These are phyloP conservation scores for Chrysosporium queenslandicum DNA, from an alignment of 2,329 filamentous ascomycete species.

Conservation along the genomic window DNA sequence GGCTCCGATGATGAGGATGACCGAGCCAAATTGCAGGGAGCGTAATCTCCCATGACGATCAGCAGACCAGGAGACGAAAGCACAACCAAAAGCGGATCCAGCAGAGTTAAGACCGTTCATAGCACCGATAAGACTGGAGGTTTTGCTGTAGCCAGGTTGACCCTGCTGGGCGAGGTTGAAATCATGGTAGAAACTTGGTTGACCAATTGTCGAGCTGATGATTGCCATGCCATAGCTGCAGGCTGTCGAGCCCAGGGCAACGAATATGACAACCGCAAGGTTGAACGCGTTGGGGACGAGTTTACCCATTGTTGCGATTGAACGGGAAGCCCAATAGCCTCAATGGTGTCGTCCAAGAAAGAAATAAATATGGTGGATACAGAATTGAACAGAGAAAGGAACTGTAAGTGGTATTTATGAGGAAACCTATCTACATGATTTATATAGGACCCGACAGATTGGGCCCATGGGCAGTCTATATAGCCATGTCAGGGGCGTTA, in stretches of 20 bases:
- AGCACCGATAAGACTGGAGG: slow-evolving; percentile 36
- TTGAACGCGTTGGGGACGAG: slow-evolving; percentile 25
- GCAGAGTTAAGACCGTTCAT: slow-evolving; percentile 40
- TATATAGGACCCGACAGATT: neutral
- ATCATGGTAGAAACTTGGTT: slow-evolving; percentile 38
- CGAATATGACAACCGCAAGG: slow-evolving; percentile 27
- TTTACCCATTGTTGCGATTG: slow-evolving; percentile 11
- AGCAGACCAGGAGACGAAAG: slow-evolving; percentile 33
- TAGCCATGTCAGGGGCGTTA: neutral
- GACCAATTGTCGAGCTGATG: slow-evolving; percentile 39
- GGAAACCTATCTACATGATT: neutral
- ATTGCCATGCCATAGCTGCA: slow-evolving; percentile 29
- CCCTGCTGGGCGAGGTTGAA: slow-evolving; percentile 32
- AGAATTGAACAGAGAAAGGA: neutral
- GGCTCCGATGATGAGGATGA: slow-evolving; percentile 33
- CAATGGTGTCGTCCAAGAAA: neutral
- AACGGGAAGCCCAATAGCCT: neutral
- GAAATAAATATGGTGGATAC: neutral
- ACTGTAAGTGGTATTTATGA: neutral
- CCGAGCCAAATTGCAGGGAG: slow-evolving; percentile 30
- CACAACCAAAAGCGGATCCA: slow-evolving; percentile 32
- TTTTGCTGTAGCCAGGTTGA: slow-evolving; percentile 34
- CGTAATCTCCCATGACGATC: slow-evolving; percentile 32
- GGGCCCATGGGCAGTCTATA: slow-evolving; percentile 1
- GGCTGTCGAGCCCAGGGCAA: slow-evolving; percentile 28